These are phyloP conservation scores for Torulaspora indica DNA, from an alignment of 805 yeast genomes.

Conservation along the genomic window DNA sequence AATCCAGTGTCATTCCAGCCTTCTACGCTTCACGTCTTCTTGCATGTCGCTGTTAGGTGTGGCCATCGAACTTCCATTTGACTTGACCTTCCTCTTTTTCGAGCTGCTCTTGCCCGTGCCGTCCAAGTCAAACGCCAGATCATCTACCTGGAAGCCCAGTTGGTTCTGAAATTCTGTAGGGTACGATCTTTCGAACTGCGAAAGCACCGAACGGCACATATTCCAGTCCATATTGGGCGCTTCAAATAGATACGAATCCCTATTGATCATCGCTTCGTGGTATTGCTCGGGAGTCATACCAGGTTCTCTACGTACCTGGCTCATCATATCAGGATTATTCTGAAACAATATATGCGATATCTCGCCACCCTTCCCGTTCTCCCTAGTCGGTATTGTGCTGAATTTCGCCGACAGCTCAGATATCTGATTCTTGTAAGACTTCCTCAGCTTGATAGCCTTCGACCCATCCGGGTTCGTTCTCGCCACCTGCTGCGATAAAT, in stretches of 20 bases:
- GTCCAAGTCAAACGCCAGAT: constrained; percentile 36
- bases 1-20: constrained; percentile 26
- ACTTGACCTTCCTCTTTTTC: constrained; percentile 32
- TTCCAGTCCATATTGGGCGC: constrained; percentile 33
- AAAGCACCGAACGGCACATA: constrained; percentile 29
- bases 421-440: constrained; percentile 91
- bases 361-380: constrained; percentile 38
- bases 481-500: constrained; percentile 74
- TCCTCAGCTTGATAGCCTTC: constrained; percentile 86
- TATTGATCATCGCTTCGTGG: constrained; percentile 22
- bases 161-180: constrained; percentile 34
- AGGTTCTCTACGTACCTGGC: constrained; percentile 21
- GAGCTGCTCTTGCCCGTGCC: constrained; percentile 31
- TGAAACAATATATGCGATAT: constrained; percentile 34
- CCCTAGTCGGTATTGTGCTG: constrained; percentile 47
- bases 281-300: constrained; percentile 30
- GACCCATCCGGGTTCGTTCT: constrained; percentile 83
- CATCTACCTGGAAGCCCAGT: constrained; percentile 31
- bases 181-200: constrained; percentile 33
- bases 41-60: constrained; percentile 34
- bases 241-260: constrained; percentile 28
- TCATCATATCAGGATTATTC: constrained; percentile 35
- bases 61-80: constrained; percentile 36
- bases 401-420: constrained; percentile 80
- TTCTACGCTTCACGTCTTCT: constrained; percentile 33